These are phyloP conservation scores for Cordyceps militaris DNA, from an alignment of 2,329 filamentous ascomycete genomes.

Conservation along the genomic window DNA sequence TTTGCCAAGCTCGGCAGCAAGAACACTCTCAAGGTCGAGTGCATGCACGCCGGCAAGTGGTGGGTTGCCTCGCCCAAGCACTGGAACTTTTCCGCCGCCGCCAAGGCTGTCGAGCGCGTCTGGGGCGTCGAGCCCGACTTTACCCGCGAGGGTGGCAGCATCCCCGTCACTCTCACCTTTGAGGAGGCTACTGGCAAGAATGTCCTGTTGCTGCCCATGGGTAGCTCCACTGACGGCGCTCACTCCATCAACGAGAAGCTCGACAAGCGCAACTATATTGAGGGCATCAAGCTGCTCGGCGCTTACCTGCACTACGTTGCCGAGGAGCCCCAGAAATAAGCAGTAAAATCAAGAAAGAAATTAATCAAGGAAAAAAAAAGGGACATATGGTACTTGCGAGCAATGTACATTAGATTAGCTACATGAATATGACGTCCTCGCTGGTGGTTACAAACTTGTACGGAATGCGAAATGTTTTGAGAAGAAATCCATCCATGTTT, in stretches of 20 bases:
- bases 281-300: slow-evolving; percentile 91
- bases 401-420: slow-evolving; percentile 9
- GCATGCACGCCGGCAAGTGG: slow-evolving; percentile 94
- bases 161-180: slow-evolving; percentile 93
- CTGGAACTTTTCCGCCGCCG: slow-evolving; percentile 95
- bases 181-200: slow-evolving; percentile 98
- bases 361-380: slow-evolving; percentile 3
- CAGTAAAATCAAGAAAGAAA: neutral
- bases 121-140: slow-evolving; percentile 92
- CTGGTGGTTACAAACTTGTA: neutral
- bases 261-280: slow-evolving; percentile 94
- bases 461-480: neutral
- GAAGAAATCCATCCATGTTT: neutral
- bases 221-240: slow-evolving; percentile 89
- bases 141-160: slow-evolving; percentile 94
- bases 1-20: slow-evolving; percentile 87
- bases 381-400: neutral
- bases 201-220: slow-evolving; percentile 91
- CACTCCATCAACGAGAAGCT: slow-evolving; percentile 99
- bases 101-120: slow-evolving; percentile 93
- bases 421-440: slow-evolving; percentile 3
- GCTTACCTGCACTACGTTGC: slow-evolving; percentile 95
- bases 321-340: slow-evolving; percentile 61
- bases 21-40: slow-evolving; percentile 75
- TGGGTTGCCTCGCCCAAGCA: slow-evolving; percentile 97